Evolutionary conservation across 495 filamentous ascomycete genomes (phyloP), one percentile per base, ranked within the genome.

Genomic region (Aspergillus olivimuriae): DNA sequence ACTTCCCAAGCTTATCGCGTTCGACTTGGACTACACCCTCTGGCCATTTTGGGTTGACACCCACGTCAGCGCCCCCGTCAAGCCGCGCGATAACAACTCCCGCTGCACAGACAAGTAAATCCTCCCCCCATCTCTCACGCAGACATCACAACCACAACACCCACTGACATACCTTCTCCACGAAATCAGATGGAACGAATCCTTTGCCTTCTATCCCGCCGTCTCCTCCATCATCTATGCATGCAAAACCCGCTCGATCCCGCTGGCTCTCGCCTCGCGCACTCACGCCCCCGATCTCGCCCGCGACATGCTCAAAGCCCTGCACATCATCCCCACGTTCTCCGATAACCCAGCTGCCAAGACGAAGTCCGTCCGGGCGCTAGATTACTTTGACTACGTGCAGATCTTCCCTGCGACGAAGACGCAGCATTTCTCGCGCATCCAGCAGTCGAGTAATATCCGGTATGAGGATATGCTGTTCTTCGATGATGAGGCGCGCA

Each of bases 31-130:
- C 72, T 96, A 95, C 71, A 98, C 92, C 0, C 74, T 98, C 1
- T 96, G 92, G 92, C 88, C 89, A 3, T 95, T 94, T 71, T 98
- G 91, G 89, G 82, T 89, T 2, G 92, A 96, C 69, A 95, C 89
- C 11, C 89, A 95, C 62, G 82, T 91, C 55, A 82, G 80, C 40
- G 76, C 85, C 9, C 91, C 92, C 1, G 69, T 98, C 39, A 87
- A 87, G 49, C 56, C 74, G 4, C 72, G 72, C 41, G 61, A 81
- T 8, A 67, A 70, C 44, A 79, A 81, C 54, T 74, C 76, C 6
- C 71, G 72, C 45, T 66, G 62, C 18, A 64, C 69, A 7, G 73
- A 77, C 48, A 58, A 64, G 73, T 73, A 66, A n/a, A n/a, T n/a
- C n/a, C n/a, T n/a, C n/a, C n/a, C n/a, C n/a, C n/a, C n/a, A n/a